Conservation (phyloP, 78 protist species). For the Cavenderia fasciculata region DNA sequence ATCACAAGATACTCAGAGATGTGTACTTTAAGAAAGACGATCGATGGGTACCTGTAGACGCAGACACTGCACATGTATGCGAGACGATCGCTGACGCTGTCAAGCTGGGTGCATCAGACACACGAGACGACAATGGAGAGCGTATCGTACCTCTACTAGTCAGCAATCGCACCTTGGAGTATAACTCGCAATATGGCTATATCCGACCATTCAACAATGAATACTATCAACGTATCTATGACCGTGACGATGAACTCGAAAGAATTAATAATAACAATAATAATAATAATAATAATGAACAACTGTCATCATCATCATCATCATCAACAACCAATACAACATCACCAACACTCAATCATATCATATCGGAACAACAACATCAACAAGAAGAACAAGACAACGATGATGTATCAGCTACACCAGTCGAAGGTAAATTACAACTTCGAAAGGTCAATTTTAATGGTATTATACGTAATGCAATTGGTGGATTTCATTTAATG, state of each 20-base stretch:
- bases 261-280: too few relatives aligned
- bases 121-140: background rate
- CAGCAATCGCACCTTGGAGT: constrained; percentile 18
- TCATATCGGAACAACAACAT: too few relatives aligned
- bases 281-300: too few relatives aligned
- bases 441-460: background rate
- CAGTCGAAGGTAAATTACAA: background rate
- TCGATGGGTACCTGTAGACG: constrained; percentile 14
- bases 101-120: background rate
- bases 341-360: too few relatives aligned
- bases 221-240: too few relatives aligned
- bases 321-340: too few relatives aligned
- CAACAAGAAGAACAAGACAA: background rate
- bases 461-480: constrained; percentile 38
- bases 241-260: too few relatives aligned
- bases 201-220: too few relatives aligned
- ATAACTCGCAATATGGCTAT: background rate
- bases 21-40: background rate
- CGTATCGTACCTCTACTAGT: constrained; percentile 41
- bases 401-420: background rate
- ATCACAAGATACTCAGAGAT: constrained; percentile 1
- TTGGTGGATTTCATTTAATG: constrained; percentile 26
- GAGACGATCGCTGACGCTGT: background rate
- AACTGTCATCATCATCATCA: too few relatives aligned
- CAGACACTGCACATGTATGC: constrained; percentile 45